phyloP scores from a whole-genome alignment of 352 stramenopile genomes.

The Hyaloperonospora brassicae region DNA sequence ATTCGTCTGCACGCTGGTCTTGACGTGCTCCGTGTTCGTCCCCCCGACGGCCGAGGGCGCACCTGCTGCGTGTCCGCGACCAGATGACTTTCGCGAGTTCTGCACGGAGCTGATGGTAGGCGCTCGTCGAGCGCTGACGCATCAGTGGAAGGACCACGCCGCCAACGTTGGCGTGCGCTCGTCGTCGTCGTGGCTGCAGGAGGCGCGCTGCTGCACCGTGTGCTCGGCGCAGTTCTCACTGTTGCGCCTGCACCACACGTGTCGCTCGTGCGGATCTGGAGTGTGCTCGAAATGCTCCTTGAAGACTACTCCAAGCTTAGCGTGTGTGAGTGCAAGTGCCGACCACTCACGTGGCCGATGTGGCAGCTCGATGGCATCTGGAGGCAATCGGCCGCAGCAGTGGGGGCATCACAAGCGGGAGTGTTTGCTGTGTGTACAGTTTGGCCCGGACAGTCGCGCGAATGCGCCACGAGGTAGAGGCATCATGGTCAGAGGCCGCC shows the following conservation, averaged over 20 bases:
- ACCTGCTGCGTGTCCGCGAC: constrained; percentile 14
- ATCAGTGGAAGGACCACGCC: constrained; percentile 47
- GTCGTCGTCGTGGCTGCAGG: constrained; percentile 22
- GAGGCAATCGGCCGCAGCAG: constrained; percentile 5
- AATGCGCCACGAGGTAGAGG: not conserved
- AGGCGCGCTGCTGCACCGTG: constrained; percentile 41
- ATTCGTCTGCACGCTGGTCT: constrained; percentile 55
- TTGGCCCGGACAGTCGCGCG: constrained; percentile 25
- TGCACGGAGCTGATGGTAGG: constrained; percentile 46
- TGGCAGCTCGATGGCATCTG: constrained; percentile 8
- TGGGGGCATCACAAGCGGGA: constrained; percentile 21
- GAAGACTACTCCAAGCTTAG: constrained; percentile 12
- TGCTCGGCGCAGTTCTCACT: constrained; percentile 56
- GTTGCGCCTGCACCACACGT: constrained; percentile 52
- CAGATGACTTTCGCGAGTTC: constrained; percentile 51
- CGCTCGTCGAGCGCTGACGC: constrained; percentile 40
- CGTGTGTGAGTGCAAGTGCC: not conserved
- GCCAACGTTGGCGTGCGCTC: constrained; percentile 18
- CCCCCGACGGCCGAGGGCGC: constrained; percentile 10
- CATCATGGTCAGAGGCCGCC: constrained; percentile 12
- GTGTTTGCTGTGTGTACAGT: constrained; percentile 60
- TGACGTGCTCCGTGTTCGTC: constrained; percentile 56
- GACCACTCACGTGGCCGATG: constrained; percentile 9
- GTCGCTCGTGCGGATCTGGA: constrained; percentile 37
- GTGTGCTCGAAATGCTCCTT: constrained; percentile 56